Percentiles rank a stretch among this genome's conserved stretches.
Conservation (phyloP, 768 basidiomycete genomes). For the Boletus coccyginus region DNA sequence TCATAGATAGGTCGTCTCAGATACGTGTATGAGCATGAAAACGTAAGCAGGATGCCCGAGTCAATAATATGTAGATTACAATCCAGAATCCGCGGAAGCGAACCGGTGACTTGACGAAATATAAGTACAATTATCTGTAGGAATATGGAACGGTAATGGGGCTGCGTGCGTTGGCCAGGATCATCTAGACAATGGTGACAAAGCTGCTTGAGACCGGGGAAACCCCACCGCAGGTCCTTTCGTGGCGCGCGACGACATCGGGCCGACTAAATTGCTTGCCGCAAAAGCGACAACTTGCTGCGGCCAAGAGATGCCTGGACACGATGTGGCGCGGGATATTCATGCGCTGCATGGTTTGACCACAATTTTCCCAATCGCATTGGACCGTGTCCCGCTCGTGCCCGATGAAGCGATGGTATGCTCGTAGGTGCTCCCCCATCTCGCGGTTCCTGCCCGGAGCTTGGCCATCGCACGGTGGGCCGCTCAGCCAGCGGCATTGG, state of each 20-base stretch:
- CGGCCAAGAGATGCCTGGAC: constrained; percentile 25
- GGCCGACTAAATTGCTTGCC: constrained; percentile 24
- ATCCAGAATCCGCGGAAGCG: constrained; percentile 1
- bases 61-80: constrained; percentile 9
- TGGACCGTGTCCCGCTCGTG: constrained; percentile 25
- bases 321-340: constrained; percentile 30
- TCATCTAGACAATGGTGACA: background rate
- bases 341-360: constrained; percentile 27
- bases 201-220: background rate
- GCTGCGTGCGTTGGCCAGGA: background rate
- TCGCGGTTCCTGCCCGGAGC: constrained; percentile 31
- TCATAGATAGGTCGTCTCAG: constrained; percentile 2
- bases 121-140: background rate
- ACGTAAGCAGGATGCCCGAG: constrained; percentile 9
- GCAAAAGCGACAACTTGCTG: constrained; percentile 23
- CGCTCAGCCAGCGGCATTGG: constrained; percentile 23
- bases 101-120: background rate
- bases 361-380: constrained; percentile 26
- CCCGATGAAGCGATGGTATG: constrained; percentile 20
- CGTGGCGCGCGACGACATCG: constrained; percentile 27
- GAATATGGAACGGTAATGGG: background rate
- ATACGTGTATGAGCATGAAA: constrained; percentile 2
- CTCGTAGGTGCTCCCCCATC: constrained; percentile 28
- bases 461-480: constrained; percentile 19
- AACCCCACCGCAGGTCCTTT: constrained; percentile 17